Evolutionary conservation across 768 basidiomycete genomes (phyloP), one percentile per base, ranked within the genome.

Genomic region (button mushroom (Agaricus bisporus)): DNA sequence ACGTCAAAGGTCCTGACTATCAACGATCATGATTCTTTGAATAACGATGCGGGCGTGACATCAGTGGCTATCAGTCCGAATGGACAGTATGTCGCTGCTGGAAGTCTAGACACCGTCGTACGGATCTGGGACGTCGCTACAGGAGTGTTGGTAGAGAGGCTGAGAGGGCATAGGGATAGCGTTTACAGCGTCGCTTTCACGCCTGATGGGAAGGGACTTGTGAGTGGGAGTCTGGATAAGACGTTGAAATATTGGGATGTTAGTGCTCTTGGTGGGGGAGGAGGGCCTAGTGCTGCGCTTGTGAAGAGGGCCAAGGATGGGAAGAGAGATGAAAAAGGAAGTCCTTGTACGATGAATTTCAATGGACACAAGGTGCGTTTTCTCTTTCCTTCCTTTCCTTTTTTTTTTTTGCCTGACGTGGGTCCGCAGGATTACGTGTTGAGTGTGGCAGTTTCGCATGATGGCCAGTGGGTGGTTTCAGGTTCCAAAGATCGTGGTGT

Each of bases 171-270:
- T 66, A 76, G 78, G 57, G 88, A 92, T 61, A 84, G 83, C 45
- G 88, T 92, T 32, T 93, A 92, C 65, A 85, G 85, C 45, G 76
- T 92, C 10, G 89, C 88, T n/a, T 98, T 97, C 70, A 91, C 91
- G 4, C 92, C 91, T 0, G 95, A 95, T 63, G 93, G 93, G 37
- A 83, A 83, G 64, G 88, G 85, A 2, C 73, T 98, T 59, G 88
- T 97, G 7, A 91, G 87, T 58, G 95, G 92, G 32, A 91, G 88
- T 69, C 70, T 92, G 60, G 91, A 92, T 64, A 85, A 87, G 73
- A 88, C 86, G 43, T 63, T 93, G 56, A 88, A 90, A 65, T 82
- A 85, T 56, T 92, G 91, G 88, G 89, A 91, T 64, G 75, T 92
- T 12, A 82, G 83, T 62, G 83, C 80, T 48, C 75, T 95, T 60